A percentile compares a stretch with the other conserved stretches of the same genome.
These are phyloP conservation scores for Solanum neorickii DNA, from an alignment of 257 asterid species.

Conservation along the genomic window DNA sequence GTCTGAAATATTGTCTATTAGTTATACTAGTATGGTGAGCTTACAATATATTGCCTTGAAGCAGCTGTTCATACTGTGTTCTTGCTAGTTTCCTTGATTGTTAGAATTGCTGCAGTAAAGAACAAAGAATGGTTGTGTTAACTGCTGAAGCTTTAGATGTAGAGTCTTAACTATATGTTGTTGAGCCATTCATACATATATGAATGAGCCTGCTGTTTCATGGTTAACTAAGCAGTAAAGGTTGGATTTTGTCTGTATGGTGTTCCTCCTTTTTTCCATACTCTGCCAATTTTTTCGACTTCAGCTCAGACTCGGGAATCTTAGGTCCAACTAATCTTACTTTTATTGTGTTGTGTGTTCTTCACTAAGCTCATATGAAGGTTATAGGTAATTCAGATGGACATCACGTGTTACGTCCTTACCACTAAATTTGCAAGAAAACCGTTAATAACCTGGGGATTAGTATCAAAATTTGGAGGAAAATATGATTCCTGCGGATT, in stretches of 20 bases:
- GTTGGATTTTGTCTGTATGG: background rate
- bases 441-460: too few relatives aligned
- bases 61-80: background rate
- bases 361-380: background rate
- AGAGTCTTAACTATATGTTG: background rate
- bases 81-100: background rate
- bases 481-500: too few relatives aligned
- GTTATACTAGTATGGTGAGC: background rate
- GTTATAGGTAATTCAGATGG: background rate
- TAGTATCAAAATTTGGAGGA: too few relatives aligned
- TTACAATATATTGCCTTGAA: background rate
- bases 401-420: background rate
- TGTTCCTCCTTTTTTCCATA: too few relatives aligned
- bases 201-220: background rate
- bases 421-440: background rate
- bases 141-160: background rate
- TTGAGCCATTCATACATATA: background rate
- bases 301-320: background rate
- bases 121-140: background rate
- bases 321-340: background rate
- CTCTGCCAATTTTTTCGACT: background rate
- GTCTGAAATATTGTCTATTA: background rate
- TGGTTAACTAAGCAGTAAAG: background rate
- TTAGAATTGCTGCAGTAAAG: background rate
- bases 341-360: background rate